Evolutionary conservation across 371 early-diverging fungal genomes (phyloP).

Genomic region (Mortierella sp.): DNA sequence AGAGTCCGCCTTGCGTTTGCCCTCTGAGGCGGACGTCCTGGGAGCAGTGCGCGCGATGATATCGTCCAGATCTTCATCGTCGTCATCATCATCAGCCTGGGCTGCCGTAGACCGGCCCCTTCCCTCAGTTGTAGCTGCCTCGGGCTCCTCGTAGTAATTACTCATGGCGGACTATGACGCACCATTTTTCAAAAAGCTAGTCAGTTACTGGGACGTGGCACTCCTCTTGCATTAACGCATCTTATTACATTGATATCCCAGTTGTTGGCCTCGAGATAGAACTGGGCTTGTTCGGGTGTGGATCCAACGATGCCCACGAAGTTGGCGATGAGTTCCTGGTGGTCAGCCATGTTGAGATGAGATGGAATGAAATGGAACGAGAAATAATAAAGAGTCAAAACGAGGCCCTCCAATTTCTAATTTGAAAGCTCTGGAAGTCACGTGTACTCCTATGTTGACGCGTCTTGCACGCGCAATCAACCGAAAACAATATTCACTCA

Average conservation of each 20-base stretch:
- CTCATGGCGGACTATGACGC: conserved; percentile 58
- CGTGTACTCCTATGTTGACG: too few species aligned
- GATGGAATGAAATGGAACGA: background rate
- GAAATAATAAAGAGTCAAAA: too few species aligned
- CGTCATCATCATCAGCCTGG: conserved; percentile 9
- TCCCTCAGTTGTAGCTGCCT: conserved; percentile 10
- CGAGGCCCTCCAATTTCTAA: too few species aligned
- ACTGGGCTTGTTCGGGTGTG: conserved; percentile 70
- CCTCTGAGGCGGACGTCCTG: conserved; percentile 11
- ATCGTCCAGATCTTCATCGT: conserved; percentile 26
- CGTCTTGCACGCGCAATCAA: too few species aligned
- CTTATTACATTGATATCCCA: conserved; percentile 77
- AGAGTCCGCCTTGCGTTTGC: conserved; percentile 36
- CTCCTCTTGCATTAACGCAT: too few species aligned
- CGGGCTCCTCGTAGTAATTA: conserved; percentile 64
- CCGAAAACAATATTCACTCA: too few species aligned
- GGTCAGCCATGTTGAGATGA: conserved; percentile 60
- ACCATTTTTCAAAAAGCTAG: background rate
- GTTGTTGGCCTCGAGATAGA: conserved; percentile 78
- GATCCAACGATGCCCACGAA: conserved; percentile 71
- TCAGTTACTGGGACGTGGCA: too few species aligned
- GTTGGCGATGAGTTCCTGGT: conserved; percentile 66
- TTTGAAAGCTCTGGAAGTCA: too few species aligned
- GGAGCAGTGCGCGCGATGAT: conserved; percentile 22
- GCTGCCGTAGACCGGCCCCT: conserved; percentile 21